Base-by-base conservation (phyloP, 164 flowering plant genomes). In the Tetracentron sinense region DNA sequence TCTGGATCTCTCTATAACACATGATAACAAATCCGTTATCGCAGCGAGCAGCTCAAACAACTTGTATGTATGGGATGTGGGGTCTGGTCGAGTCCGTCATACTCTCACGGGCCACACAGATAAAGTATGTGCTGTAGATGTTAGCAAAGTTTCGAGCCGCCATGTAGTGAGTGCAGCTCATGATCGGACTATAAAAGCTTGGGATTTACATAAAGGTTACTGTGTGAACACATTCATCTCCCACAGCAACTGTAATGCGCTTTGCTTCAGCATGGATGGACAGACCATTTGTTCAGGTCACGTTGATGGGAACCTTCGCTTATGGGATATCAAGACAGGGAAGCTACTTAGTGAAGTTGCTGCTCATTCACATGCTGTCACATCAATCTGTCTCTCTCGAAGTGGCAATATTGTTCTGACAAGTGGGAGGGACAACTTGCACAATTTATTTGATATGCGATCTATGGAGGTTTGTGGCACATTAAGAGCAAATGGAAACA, bases 31-130 rank as follows among this genome's bases (percentile, higher is more conserved):
- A 71, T 76, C 77, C n/a, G 57, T 92, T 21, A 84, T 94, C 58
- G 97, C 97, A 30, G 97, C 99, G 15, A 89, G 91, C 77, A 89
- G 92, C 78, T 84, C 94, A 35, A 88, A 89, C 80, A 88, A 86
- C 69, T 74, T 89, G 70, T 89, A 71, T 69, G 92, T 86, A n/a
- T 95, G 97, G 97, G 97, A 95, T 62, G 82, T 78, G 54, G 72
- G 63, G 38, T 77, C 97, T 8, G 96, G 97, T 27, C 83, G 96
- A 27, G 64, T 90, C 42, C 82, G 81, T 22, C 99, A 95, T 71
- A 85, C 96, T 59, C 86, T 95, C 25, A 95, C 99, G 0, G 99
- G 99, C 47, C 99, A 95, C 71, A 67, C 63, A 1, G 94, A 92
- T 66, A 95, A 95, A 79, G 97, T 90, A 0, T 89, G 96, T 81